Evolutionary conservation across 2,329 filamentous ascomycete genomes (phyloP), one percentile per base, ranked within the genome.

Genomic region (Hypoxylon sp.): DNA sequence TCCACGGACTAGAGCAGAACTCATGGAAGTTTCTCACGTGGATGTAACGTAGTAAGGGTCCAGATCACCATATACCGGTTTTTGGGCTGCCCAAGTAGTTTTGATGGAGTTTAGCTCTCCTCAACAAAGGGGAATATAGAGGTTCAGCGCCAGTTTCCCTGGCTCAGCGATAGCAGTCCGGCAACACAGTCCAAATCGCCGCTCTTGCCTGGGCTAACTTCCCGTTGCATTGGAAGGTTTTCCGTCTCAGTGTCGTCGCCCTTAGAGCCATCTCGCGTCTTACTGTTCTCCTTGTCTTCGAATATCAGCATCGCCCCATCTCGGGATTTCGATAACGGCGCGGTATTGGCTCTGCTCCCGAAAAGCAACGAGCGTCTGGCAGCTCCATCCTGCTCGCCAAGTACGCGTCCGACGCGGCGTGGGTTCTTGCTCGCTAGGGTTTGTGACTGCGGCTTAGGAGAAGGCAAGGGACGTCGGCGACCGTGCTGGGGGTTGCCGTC

Each of bases 131-230:
- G 29, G 15, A 51, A 17, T 35, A 47, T 4, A 2, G 13, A 47
- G 17, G n/a, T 50, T 87, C 80, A 92, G 76, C 89, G 87, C 94
- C 94, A 98, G 76, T 93, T 93, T n/a, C 94, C 95, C 81, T 97
- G 93, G 75, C 93, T 97, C 50, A 98, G 84, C 55, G 93, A 95
- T 69, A 98, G 80, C 70, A 98, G 81, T n/a, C 93, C 93, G 60
- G 95, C 93, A 51, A 97, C 91, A 76, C 93, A 97, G 77, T 97
- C 93, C 79, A 97, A 85, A 77, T 98, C 95, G 62, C 90, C 88
- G 77, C 89, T 90, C 80, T 93, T 93, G 76, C 90, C 90, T 7
- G 89, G 90, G 76, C 88, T 89, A 69, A 89, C 85, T 32, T 87
- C 86, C 54, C 85, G 85, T 35, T 85, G 83, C 91, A 96, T 27